Base-by-base conservation (phyloP, 108 stramenopile genomes). In the Skeletonema marinoi region DNA sequence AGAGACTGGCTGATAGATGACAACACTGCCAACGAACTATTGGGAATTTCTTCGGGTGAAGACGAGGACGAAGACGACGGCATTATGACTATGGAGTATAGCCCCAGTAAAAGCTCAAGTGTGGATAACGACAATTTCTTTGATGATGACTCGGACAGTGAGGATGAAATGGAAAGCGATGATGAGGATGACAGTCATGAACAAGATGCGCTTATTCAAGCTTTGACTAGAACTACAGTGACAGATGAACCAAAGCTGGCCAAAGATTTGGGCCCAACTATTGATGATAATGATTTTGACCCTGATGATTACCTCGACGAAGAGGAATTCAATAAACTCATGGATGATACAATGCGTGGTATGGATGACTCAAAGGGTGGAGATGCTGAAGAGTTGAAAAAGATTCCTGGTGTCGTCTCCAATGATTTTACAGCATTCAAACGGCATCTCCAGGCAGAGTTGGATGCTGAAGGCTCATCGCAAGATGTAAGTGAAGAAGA, bases 401-500 rank as follows among this genome's bases (percentile, higher is more conserved):
- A 17, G 3, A 80, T 80, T 66, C 83, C 79, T 0, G 79, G 83
- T 30, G 69, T 80, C 7, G 60, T 67, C n/a, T 63, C 78, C 3
- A 71, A 80, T 16, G 70, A 84, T 48, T 84, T 77, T 64, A 59
- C 35, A 60, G 62, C 83, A 19, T 84, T 84, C 60, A 48, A 70
- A 17, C 6, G 63, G 6, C 79, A 80, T 54, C 42, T 84, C 32
- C 68, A 70, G 4, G 62, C 36, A 5, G 83, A 84, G 46, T 67
- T 84, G 44, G 74, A 31, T 3, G 68, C 33, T 30, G 83, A 80
- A 70, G 78, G 83, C 14, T 62, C 67, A 6, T 36, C 17, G 10
- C 62, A 84, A 16, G 75, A 71, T 38, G 73, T 90, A 11, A 59
- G 75, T 51, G 88, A 88, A 48, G 87, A 81, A 60, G 91, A 90